Evolutionary conservation across 2,329 filamentous ascomycete genomes (phyloP).

Genomic region (Xylaria sp.): DNA sequence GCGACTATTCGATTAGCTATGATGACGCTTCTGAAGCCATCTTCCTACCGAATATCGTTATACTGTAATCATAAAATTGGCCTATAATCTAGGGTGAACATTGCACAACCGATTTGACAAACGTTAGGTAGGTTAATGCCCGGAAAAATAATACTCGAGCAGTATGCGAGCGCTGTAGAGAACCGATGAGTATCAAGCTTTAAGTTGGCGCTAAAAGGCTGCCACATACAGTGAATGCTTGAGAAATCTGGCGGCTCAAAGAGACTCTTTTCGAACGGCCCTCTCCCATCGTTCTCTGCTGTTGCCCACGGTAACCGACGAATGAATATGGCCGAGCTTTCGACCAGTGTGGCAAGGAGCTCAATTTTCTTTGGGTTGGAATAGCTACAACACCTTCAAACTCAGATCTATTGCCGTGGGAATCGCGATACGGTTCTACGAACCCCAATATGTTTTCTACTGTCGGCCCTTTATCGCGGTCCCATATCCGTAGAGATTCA

Average conservation of each 20-base stretch:
- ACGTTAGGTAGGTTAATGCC: background rate
- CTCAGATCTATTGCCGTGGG: constrained; percentile 67
- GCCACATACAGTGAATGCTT: background rate
- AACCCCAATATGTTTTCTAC: constrained; percentile 71
- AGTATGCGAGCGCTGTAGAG: background rate
- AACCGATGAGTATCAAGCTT: constrained; percentile 56
- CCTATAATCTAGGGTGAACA: background rate
- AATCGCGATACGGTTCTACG: constrained; percentile 72
- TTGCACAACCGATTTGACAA: background rate
- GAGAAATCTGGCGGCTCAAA: constrained; percentile 77
- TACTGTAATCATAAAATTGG: background rate
- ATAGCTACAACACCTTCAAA: constrained; percentile 70
- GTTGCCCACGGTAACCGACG: constrained; percentile 74
- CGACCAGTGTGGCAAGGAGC: constrained; percentile 70
- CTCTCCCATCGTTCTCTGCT: constrained; percentile 52
- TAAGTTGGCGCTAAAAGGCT: constrained; percentile 51
- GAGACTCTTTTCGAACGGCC: constrained; percentile 76
- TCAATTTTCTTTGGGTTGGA: constrained; percentile 72
- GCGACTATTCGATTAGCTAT: background rate
- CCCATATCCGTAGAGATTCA: constrained; percentile 66
- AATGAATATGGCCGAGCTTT: constrained; percentile 72
- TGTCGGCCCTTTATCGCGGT: constrained; percentile 65
- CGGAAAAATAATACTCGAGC: background rate
- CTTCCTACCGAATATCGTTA: background rate
- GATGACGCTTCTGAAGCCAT: background rate